Evolutionary conservation across 2,329 filamentous ascomycete species (phyloP), one percentile per base, ranked within the genome.

Genomic region (Diaporthe australafricana): DNA sequence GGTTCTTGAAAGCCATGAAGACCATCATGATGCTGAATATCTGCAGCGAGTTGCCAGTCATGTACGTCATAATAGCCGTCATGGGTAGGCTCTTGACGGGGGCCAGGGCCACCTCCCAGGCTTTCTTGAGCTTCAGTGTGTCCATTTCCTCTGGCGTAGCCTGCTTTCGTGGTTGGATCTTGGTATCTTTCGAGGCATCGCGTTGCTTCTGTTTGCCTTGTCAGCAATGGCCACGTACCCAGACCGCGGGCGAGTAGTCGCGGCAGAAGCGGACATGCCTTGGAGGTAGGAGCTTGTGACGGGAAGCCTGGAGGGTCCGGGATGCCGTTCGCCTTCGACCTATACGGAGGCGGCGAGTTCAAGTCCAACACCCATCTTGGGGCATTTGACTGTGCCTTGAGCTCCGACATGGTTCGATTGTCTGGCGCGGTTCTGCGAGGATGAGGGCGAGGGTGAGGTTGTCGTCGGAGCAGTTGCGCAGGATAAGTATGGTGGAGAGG

Each of bases 11-110:
- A 56, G 97, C 92, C 93, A 98, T 98, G 79, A 96, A 95, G 22
- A 98, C 96, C 95, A 98, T 99, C 94, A 98, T 98, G 84, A 99
- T 98, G 83, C 93, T 97, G 87, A 99, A 99, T 76, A 99, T 98
- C 82, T 99, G 96, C 57, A 99, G 90, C 74, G 94, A 95, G 85
- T 98, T 99, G 79, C 96, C 96, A 40, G 96, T 97, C 96, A 99
- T 99, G 88, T 99, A 99, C 95, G 98, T 98, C 92, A 98, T 98
- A 81, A 99, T 96, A 75, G 92, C 95, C 71, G 97, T 98, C 96
- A 99, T 99, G 72, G 96, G 96, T 57, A 99, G 87, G 80, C 93
- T 92, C 86, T 99, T 99, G 74, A 96, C 92, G 0, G 96, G 96
- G 2, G 93, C 96, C 60, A 99, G 90, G 52, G 96, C 96, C 55